Conservation (phyloP, 2,329 filamentous ascomycete species). For the Aspergillus sp. region DNA sequence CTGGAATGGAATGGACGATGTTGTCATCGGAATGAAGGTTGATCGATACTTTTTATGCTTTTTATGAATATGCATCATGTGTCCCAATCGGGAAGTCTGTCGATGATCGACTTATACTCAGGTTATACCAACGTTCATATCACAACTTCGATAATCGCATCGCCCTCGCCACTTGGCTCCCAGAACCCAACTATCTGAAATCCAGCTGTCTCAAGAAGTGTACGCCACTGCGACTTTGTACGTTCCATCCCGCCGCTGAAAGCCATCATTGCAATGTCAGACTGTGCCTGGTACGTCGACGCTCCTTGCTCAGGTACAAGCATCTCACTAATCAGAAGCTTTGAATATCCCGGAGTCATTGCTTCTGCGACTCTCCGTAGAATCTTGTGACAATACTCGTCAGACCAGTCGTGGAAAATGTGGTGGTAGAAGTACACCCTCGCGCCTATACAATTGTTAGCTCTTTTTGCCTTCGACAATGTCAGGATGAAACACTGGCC, state of each 20-base stretch:
- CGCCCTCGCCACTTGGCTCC: constrained; percentile 5
- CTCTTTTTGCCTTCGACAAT: too few species aligned
- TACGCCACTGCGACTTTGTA: constrained; percentile 2
- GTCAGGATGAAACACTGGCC: not conserved
- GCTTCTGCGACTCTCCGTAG: not conserved
- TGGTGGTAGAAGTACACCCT: constrained; percentile 24
- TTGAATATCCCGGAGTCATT: constrained; percentile 10
- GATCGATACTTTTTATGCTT: not conserved
- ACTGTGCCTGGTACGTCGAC: not conserved
- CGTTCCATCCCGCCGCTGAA: constrained; percentile 8
- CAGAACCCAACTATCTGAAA: constrained; percentile 1
- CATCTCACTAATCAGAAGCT: constrained; percentile 5
- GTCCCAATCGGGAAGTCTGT: constrained; percentile 3
- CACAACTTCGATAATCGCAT: constrained; percentile 5
- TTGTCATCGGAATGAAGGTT: constrained; percentile 6
- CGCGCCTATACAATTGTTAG: constrained; percentile 1
- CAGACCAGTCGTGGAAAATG: constrained; percentile 34
- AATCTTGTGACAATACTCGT: constrained; percentile 10
- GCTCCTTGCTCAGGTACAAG: constrained; percentile 2
- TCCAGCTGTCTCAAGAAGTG: not conserved
- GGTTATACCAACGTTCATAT: not conserved
- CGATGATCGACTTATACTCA: not conserved
- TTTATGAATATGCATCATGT: too few species aligned
- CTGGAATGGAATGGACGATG: not conserved
- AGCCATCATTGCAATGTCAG: constrained; percentile 8